A percentile compares a stretch with the other conserved stretches of the same genome.
Conservation (phyloP, 352 stramenopile genomes). For the Elongisporangium anandrum region DNA sequence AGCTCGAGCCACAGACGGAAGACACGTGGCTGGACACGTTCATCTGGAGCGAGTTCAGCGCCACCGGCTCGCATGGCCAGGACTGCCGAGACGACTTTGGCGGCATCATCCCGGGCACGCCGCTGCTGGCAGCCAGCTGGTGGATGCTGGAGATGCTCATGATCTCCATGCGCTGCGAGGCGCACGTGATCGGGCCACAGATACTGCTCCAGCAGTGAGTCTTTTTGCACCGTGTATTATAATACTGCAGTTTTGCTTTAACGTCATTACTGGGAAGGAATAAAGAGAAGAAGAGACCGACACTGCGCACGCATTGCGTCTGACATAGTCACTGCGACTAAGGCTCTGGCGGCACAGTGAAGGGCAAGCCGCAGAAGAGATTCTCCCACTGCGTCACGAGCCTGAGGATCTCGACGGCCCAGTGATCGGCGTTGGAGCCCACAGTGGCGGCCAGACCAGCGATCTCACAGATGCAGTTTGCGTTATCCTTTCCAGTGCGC, state of each 20-base stretch:
- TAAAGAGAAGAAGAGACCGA: not conserved
- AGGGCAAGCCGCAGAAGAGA: not conserved
- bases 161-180: constrained; percentile 59
- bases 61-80: constrained; percentile 24
- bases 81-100: constrained; percentile 58
- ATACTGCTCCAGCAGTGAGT: constrained; percentile 22
- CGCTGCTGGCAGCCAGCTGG: constrained; percentile 45
- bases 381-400: not conserved
- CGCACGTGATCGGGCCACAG: constrained; percentile 34
- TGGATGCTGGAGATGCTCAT: constrained; percentile 75
- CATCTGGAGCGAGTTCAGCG: constrained; percentile 60
- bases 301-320: too few species aligned
- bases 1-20: constrained; percentile 38
- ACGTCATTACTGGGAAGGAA: not conserved
- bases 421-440: not conserved
- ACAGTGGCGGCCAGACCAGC: not conserved
- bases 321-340: too few species aligned
- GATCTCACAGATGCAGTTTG: not conserved
- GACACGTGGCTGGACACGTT: constrained; percentile 72
- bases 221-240: not conserved
- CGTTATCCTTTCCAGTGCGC: not conserved
- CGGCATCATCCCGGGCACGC: constrained; percentile 50
- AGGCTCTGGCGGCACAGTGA: not conserved
- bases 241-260: not conserved
- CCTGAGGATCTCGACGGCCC: not conserved